Base-by-base conservation (phyloP, 495 filamentous ascomycete species). In the Annulohypoxylon stygium region DNA sequence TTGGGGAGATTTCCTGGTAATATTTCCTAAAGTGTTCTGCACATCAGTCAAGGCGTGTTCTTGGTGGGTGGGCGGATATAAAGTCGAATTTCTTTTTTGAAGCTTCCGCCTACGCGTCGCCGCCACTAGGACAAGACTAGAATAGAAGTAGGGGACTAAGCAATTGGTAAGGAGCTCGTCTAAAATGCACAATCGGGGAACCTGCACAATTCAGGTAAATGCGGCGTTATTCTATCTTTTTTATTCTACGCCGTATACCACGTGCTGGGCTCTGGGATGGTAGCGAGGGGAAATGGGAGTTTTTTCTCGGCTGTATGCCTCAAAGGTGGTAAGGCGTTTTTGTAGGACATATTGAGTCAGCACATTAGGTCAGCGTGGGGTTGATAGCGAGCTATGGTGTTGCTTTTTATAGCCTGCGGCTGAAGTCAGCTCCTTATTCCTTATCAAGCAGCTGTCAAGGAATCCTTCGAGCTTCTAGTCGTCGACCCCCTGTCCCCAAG, bases 341-440 rank as follows among this genome's bases (percentile, higher is more conserved):
- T 47, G 43, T 47, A 47, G 16, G 8, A 5, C 4, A 47, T 47
- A 47, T 9, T 20, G 43, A 47, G n/a, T 47, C 43, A 47, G 16
- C 43, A 47, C 10, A 43, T 43, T 43, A 43, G 12, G 58, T 55
- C 25, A 69, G 58, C 48, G 36, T 16, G 36, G 18, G 10, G 16
- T 60, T 34, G 55, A n/a, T 36, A 16, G 30, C 18, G 14, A 16
- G 30, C 33, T 23, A 20, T 54, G 48, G n/a, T 67, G 39, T 67
- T 69, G 65, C 65, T 69, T 74, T 65, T 69, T 61, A 69, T 74
- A 69, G 50, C 9, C 33, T 66, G 61, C 36, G 61, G 71, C 71
- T 69, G 71, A 74, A 62, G 34, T 23, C 25, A 41, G 37, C 18
- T 34, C 45, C 36, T 69, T 55, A 57, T 51, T 48, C 48, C n/a